Percentiles rank a stretch among this genome's conserved stretches.
Evolutionary conservation across 352 stramenopile genomes (phyloP).

Genomic region (Globisporangium nagaii): DNA sequence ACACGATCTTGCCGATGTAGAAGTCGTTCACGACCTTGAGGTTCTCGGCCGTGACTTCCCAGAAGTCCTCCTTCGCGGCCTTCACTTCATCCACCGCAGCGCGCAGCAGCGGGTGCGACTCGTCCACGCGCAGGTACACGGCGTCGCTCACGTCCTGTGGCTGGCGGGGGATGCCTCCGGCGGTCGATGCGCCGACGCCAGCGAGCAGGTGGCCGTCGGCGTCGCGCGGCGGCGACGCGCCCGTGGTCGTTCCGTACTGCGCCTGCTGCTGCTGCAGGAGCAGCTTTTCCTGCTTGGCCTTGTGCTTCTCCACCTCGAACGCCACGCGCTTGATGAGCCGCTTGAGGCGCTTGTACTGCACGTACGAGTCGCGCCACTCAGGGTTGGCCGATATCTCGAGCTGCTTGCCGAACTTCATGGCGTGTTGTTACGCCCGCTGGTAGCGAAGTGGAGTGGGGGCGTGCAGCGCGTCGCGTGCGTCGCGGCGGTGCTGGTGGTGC

Average conservation of each 20-base stretch:
- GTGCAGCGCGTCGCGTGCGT: not conserved
- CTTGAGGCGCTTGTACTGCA: constrained; percentile 91
- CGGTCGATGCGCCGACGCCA: not conserved
- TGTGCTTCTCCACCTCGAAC: constrained; percentile 85
- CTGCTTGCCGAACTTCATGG: constrained; percentile 93
- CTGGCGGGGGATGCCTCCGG: not conserved
- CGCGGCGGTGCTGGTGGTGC: no score
- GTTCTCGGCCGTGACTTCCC: constrained; percentile 72
- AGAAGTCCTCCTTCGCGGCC: constrained; percentile 80
- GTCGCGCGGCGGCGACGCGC: constrained; percentile 5
- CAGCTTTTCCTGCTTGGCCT: constrained; percentile 65
- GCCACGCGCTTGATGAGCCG: constrained; percentile 87
- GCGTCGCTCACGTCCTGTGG: constrained; percentile 7
- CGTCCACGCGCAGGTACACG: constrained; percentile 43
- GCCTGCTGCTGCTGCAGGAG: constrained; percentile 37
- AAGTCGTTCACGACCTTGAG: constrained; percentile 85
- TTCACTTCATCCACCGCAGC: constrained; percentile 52
- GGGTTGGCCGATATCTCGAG: constrained; percentile 86
- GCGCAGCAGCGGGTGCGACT: constrained; percentile 57
- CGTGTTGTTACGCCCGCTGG: not conserved
- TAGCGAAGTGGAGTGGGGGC: not conserved
- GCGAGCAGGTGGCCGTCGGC: not conserved
- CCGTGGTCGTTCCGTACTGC: constrained; percentile 8
- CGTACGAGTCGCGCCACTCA: constrained; percentile 87
- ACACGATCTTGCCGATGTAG: constrained; percentile 65